Evolutionary conservation across 768 basidiomycete species (phyloP), one percentile per base, ranked within the genome.

Genomic region (Artomyces pyxidatus): DNA sequence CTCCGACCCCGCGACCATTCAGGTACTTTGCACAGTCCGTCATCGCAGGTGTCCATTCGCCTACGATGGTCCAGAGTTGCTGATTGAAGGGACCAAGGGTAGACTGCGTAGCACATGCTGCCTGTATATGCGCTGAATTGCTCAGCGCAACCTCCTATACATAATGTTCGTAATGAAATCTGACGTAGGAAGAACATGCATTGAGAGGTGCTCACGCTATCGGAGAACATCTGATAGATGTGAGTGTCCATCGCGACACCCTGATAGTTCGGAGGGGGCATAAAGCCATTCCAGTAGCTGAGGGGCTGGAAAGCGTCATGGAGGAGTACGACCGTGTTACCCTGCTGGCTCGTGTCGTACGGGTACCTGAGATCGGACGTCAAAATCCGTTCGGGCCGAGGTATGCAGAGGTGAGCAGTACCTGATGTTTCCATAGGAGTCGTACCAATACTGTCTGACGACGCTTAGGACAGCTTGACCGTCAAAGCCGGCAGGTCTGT

Each of bases 161-260:
- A 42, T 27, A 41, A 29, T 14, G 22, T 11, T n/a, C n/a, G n/a
- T n/a, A n/a, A n/a, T n/a, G n/a, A n/a, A n/a, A n/a, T n/a, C n/a
- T n/a, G n/a, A n/a, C n/a, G 11, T 44, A 21, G 10, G 29, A 12
- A 11, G 29, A 45, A 27, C 16, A 12, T 19, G 26, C 25, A 5
- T 38, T 9, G 27, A 42, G 54, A 22, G 27, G 11, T 30, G 62
- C 78, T 62, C 57, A 83, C 84, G 17, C 68, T 62, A 30, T 73
- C 57, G 19, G 73, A 76, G 68, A 88, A 88, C 64, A 88, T 75
- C 59, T 87, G 84, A 59, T 88, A 88, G 45, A 83, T 77, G 59
- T 88, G 86, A 28, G 83, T 87, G 62, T 88, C 88, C 69, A 91
- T 77, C 21, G 82, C 76, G 17, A 88, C 88, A 10, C 85, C 84